Conservation (phyloP, 805 yeast species). For the Wickerhamomyces chambardii region DNA sequence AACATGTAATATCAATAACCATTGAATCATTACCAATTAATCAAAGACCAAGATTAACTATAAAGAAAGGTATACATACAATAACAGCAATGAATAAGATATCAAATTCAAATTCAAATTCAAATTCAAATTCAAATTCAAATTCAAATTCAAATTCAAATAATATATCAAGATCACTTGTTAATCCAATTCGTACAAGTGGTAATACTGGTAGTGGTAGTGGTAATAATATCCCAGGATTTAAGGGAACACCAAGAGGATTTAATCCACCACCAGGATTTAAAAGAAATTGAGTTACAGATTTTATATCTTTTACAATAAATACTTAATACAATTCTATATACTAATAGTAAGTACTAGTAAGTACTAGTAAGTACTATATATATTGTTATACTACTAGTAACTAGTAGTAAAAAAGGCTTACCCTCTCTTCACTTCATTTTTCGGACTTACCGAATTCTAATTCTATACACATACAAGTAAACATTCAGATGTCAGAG, state of each 20-base stretch:
- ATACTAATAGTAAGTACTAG: too few relatives aligned
- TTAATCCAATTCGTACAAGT: conserved; percentile 17
- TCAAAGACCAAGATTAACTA: conserved; percentile 14
- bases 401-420: too few relatives aligned
- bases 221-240: conserved; percentile 22
- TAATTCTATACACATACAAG: too few relatives aligned
- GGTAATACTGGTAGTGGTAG: too few relatives aligned
- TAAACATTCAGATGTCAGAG: too few relatives aligned
- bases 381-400: too few relatives aligned
- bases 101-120: too few relatives aligned
- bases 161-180: conserved; percentile 4
- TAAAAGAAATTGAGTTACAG: conserved; percentile 11
- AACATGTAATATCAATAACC: conserved; percentile 56
- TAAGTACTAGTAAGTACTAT: too few relatives aligned
- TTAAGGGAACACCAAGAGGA: conserved; percentile 25
- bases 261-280: conserved; percentile 43
- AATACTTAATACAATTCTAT: background rate
- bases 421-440: too few relatives aligned
- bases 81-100: conserved; percentile 17
- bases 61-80: conserved; percentile 18
- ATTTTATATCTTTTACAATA: background rate
- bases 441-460: too few relatives aligned
- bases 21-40: conserved; percentile 22
- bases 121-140: conserved; percentile 1
- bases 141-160: background rate